Conservation (phyloP, 2,329 filamentous ascomycete genomes). For the Periconia digitata region DNA sequence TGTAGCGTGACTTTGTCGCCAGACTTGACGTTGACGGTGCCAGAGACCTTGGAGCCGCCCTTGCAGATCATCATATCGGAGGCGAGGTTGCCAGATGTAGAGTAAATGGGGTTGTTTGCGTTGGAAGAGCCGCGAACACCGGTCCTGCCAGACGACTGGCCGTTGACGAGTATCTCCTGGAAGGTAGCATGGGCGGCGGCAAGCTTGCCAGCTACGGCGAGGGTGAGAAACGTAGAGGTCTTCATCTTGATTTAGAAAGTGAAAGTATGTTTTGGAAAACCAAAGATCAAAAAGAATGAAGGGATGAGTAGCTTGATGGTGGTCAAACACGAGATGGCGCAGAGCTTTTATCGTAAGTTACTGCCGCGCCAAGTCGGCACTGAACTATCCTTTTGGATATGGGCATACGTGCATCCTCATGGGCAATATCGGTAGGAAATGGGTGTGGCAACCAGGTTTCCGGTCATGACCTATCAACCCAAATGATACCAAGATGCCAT, state of each 20-base stretch:
- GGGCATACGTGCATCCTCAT: not conserved
- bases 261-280: not conserved
- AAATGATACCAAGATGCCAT: not conserved
- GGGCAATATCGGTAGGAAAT: not conserved
- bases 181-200: slow-evolving; percentile 41
- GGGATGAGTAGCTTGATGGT: slow-evolving; percentile 12
- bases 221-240: slow-evolving; percentile 31
- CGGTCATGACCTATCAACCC: not conserved
- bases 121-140: slow-evolving; percentile 49
- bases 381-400: not conserved
- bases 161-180: slow-evolving; percentile 46
- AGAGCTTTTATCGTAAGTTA: not conserved
- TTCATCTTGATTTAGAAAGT: slow-evolving; percentile 31
- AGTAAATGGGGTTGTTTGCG: slow-evolving; percentile 40
- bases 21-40: slow-evolving; percentile 50
- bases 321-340: not conserved
- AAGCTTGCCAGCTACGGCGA: slow-evolving; percentile 34
- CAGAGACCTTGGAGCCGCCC: slow-evolving; percentile 33
- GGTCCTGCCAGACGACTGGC: slow-evolving; percentile 34
- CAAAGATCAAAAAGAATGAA: slow-evolving; percentile 1
- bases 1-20: slow-evolving; percentile 51
- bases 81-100: slow-evolving; percentile 28
- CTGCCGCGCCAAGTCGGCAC: not conserved
- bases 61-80: slow-evolving; percentile 41
- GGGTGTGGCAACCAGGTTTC: not conserved